Evolutionary conservation across 2,329 filamentous ascomycete genomes (phyloP), one percentile per base, ranked within the genome.

Genomic region (Trichoderma pleuroti): DNA sequence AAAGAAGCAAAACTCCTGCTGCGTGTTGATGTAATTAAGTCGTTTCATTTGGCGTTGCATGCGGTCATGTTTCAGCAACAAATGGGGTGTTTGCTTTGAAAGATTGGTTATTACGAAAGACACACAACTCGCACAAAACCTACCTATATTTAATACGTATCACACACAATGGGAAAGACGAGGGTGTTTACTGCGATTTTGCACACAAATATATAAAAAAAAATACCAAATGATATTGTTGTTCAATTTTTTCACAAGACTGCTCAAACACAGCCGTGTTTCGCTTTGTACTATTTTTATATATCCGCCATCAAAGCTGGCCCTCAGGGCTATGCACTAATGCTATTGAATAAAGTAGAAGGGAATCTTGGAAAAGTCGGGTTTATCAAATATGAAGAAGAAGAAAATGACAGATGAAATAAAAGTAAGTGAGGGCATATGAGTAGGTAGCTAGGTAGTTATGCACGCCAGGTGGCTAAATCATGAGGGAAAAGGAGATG

Each of bases 1-100:
- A 78, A 93, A 93, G 86, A 93, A 93, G 83, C 90, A 93, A 80
- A 93, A 93, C 82, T 91, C 90, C 28, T 93, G 91, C 87, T 93
- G 91, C 78, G 77, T 88, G 71, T 78, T 92, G 76, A 92, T 92
- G 89, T 92, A 87, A 78, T 68, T 68, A 67, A 67, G 74, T 75
- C 73, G 32, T 72, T 70, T 70, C 24, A 70, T 78, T 78, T 75
- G 78, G 78, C 78, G 77, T 79, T 80, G 74, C 75, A 75, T 75
- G 70, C 75, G 74, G 72, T 73, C 75, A 76, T 71, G 73, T 76
- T 79, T 77, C 72, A 74, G 76, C 76, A 76, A 75, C 49, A 52
- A 52, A 68, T 46, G 74, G 74, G 73, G 74, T 74, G 76, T 61
- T 70, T 64, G 74, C 71, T 71, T 75, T 75, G 75, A 73, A 57